Evolutionary conservation across 345 rosid genomes (phyloP).

Genomic region (Hevea brasiliensis): DNA sequence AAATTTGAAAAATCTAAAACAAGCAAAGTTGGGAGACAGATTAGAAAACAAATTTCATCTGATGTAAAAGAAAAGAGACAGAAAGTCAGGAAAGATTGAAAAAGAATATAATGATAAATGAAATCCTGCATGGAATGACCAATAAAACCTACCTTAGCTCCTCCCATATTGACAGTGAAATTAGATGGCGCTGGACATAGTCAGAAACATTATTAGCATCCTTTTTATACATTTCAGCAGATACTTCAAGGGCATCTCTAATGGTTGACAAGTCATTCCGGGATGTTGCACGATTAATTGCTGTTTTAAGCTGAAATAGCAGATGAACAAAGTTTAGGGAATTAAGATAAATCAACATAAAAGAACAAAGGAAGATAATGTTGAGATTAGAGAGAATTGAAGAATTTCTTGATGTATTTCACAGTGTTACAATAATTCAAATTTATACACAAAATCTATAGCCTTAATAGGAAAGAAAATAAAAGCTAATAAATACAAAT

Average conservation of each 20-base stretch:
- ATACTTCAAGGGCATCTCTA: conserved; percentile 94
- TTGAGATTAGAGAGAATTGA: too few relatives aligned
- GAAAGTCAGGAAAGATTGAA: conserved; percentile 12
- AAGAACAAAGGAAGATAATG: too few relatives aligned
- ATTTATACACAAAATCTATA: too few relatives aligned
- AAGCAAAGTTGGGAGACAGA: not conserved
- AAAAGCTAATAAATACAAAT: too few relatives aligned
- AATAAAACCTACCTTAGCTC: conserved; percentile 60
- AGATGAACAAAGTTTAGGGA: not conserved
- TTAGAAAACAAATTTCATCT: not conserved
- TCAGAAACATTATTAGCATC: conserved; percentile 89
- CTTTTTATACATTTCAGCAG: conserved; percentile 95
- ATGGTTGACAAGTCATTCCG: conserved; percentile 85
- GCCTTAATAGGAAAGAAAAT: too few relatives aligned
- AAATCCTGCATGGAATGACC: conserved; percentile 4
- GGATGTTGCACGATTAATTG: conserved; percentile 88
- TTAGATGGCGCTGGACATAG: conserved; percentile 90
- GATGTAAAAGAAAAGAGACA: not conserved
- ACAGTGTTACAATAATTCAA: too few relatives aligned
- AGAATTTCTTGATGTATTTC: too few relatives aligned
- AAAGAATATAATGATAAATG: conserved; percentile 1
- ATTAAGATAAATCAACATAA: not conserved
- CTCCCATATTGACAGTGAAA: conserved; percentile 94
- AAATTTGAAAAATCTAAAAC: too few relatives aligned
- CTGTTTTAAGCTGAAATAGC: conserved; percentile 82